Conservation (phyloP, 306 rosid species). For the Cucurbita argyrosperma region DNA sequence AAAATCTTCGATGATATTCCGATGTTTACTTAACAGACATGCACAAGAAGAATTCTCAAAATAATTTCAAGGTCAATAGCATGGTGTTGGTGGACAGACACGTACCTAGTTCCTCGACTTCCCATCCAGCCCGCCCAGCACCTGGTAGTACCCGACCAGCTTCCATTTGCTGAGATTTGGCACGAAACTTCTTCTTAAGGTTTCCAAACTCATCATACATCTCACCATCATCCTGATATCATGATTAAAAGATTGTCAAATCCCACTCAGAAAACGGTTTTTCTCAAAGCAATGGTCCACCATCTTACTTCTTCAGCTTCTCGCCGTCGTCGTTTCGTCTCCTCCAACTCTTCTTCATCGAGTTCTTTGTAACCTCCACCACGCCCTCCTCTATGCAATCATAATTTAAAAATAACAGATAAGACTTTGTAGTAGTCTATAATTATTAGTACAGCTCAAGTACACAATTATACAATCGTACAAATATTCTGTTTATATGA, state of each 20-base stretch:
- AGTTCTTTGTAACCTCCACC: slow-evolving; percentile 99
- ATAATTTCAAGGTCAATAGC: neutral
- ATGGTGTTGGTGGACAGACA: neutral
- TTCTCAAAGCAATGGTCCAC: neutral
- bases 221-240: slow-evolving; percentile 85
- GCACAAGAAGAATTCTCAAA: neutral
- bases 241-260: slow-evolving; percentile 8
- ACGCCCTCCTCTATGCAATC: slow-evolving; percentile 76
- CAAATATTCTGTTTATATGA: neutral
- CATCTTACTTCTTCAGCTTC: slow-evolving; percentile 86
- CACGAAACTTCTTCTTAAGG: slow-evolving; percentile 93
- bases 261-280: neutral
- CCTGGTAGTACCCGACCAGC: slow-evolving; percentile 67
- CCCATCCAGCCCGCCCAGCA: slow-evolving; percentile 99
- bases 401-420: neutral
- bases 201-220: slow-evolving; percentile 97
- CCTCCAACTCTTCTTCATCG: slow-evolving; percentile 96
- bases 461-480: neutral
- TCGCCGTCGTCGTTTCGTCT: slow-evolving; percentile 82
- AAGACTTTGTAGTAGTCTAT: neutral
- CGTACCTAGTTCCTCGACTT: slow-evolving; percentile 89
- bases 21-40: neutral
- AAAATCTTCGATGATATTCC: neutral
- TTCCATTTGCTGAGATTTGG: slow-evolving; percentile 74
- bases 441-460: neutral